These are phyloP conservation scores for Pogostemon cablin DNA, from an alignment of 257 asterid species.

Conservation along the genomic window DNA sequence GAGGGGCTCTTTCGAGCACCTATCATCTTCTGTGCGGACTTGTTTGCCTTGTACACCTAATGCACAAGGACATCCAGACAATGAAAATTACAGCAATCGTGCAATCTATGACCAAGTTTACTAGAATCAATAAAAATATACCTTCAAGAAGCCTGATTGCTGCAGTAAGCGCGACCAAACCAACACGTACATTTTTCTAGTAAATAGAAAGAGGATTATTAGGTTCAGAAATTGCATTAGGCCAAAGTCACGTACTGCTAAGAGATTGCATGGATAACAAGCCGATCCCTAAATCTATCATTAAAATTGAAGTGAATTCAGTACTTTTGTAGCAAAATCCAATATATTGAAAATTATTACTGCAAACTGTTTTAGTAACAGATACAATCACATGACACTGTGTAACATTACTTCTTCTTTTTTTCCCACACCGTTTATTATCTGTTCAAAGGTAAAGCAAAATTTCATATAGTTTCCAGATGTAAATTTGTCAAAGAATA, in stretches of 20 bases:
- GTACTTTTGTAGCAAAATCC: background rate
- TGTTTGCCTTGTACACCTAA: slow-evolving; percentile 44
- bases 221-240: slow-evolving; percentile 3
- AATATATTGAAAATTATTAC: background rate
- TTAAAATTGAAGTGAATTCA: background rate
- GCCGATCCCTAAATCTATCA: background rate
- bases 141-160: slow-evolving; percentile 85
- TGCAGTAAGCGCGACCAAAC: slow-evolving; percentile 69
- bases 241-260: background rate
- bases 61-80: slow-evolving; percentile 30
- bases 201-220: slow-evolving; percentile 33
- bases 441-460: background rate
- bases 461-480: slow-evolving; percentile 12
- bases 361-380: background rate
- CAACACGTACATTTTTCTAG: slow-evolving; percentile 76
- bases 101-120: slow-evolving; percentile 21
- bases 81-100: slow-evolving; percentile 15
- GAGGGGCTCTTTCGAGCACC: slow-evolving; percentile 24
- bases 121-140: slow-evolving; percentile 36
- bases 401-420: background rate
- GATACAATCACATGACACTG: background rate
- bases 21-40: slow-evolving; percentile 30
- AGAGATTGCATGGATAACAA: background rate
- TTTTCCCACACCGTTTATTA: background rate
- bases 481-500: background rate